Percentiles rank a stretch among this genome's conserved stretches.
Evolutionary conservation across 2,329 filamentous ascomycete species (phyloP).

Genomic region (Thermoascus crustaceus): DNA sequence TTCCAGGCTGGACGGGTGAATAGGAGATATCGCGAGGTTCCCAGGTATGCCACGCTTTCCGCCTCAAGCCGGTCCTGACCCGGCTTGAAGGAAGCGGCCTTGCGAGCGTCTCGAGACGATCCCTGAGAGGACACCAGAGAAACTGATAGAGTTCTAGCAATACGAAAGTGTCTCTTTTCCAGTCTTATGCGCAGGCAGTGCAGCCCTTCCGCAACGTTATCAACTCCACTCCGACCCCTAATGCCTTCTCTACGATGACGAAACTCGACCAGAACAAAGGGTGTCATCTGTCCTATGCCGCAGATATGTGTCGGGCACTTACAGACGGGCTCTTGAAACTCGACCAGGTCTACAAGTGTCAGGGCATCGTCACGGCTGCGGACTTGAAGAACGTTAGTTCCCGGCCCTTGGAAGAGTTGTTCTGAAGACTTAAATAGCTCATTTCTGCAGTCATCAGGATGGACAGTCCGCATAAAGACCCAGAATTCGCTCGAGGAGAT

Average conservation of each 20-base stretch:
- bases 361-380: conserved; percentile 27
- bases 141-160: conserved; percentile 35
- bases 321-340: conserved; percentile 34
- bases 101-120: too few species aligned
- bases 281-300: conserved; percentile 50
- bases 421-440: conserved; percentile 6
- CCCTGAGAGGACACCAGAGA: neutral
- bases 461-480: conserved; percentile 25
- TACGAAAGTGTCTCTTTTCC: conserved; percentile 54
- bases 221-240: conserved; percentile 40
- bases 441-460: conserved; percentile 18
- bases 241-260: conserved; percentile 48
- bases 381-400: conserved; percentile 23
- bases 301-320: conserved; percentile 45
- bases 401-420: neutral
- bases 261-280: conserved; percentile 49
- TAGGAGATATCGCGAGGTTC: conserved; percentile 52
- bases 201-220: conserved; percentile 47
- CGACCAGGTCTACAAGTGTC: conserved; percentile 26
- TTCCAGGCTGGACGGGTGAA: conserved; percentile 49
- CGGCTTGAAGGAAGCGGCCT: too few species aligned
- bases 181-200: conserved; percentile 48
- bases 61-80: neutral
- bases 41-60: conserved; percentile 32
- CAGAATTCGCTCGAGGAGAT: conserved; percentile 20